phyloP scores from a whole-genome alignment of 1,139 yeast species.

The Zhuliangozyma parablackwelliae region DNA sequence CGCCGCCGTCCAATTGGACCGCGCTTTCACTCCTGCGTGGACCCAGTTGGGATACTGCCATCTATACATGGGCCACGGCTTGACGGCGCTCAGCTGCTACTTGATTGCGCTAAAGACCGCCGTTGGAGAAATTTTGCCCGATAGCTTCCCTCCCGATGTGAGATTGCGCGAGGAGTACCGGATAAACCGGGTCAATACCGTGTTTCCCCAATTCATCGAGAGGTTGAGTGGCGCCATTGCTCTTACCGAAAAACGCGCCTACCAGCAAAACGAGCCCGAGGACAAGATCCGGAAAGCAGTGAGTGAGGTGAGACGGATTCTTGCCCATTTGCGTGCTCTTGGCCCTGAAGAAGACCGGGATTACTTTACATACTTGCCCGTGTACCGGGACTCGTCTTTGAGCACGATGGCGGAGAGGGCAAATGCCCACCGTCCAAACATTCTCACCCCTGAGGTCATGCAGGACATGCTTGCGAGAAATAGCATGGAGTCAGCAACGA shows the following conservation, averaged over 20 bases:
- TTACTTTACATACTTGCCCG: conserved; percentile 27
- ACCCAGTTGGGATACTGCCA: conserved; percentile 45
- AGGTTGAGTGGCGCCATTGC: conserved; percentile 32
- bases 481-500: conserved; percentile 22
- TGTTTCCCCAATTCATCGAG: conserved; percentile 40
- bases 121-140: conserved; percentile 32
- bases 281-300: conserved; percentile 20
- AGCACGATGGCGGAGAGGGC: conserved; percentile 28
- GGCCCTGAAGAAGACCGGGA: conserved; percentile 25
- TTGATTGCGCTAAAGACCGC: conserved; percentile 26
- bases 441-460: conserved; percentile 37
- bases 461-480: conserved; percentile 32
- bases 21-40: conserved; percentile 42
- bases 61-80: conserved; percentile 37
- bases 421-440: conserved; percentile 33
- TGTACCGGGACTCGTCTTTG: conserved; percentile 22
- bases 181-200: conserved; percentile 17
- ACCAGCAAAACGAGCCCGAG: conserved; percentile 30
- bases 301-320: conserved; percentile 24
- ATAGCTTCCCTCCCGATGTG: conserved; percentile 16
- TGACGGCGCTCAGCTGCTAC: conserved; percentile 33
- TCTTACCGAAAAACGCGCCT: conserved; percentile 38
- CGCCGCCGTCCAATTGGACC: conserved; percentile 27
- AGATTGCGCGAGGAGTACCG: conserved; percentile 17
- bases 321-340: conserved; percentile 21